Percentiles rank a stretch among this genome's conserved stretches.
Conservation (phyloP, 129 eudicot species). For the Chrysanthemum seticuspe region DNA sequence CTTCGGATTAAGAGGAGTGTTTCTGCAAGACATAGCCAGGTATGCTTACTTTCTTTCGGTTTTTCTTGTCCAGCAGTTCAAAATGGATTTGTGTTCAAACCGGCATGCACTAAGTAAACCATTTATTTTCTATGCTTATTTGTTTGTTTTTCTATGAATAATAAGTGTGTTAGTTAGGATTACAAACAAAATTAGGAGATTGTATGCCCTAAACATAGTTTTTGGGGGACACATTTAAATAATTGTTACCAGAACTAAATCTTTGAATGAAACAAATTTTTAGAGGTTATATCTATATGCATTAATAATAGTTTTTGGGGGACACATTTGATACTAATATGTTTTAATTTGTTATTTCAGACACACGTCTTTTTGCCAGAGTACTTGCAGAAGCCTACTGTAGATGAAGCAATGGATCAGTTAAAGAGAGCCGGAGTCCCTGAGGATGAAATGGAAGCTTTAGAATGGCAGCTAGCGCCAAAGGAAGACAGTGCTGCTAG, state of each 20-base stretch:
- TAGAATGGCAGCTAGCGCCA: constrained; percentile 70
- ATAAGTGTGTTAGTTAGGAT: too few species aligned
- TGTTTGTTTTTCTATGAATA: too few species aligned
- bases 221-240: too few species aligned
- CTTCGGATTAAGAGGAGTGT: constrained; percentile 86
- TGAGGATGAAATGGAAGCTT: constrained; percentile 92
- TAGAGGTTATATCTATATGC: too few species aligned
- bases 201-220: too few species aligned
- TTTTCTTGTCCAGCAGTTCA: not conserved
- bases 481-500: constrained; percentile 39
- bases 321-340: constrained; percentile 4
- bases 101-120: too few species aligned
- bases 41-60: constrained; percentile 12
- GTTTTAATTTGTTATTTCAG: constrained; percentile 35
- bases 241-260: too few species aligned
- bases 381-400: constrained; percentile 61
- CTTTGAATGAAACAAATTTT: too few species aligned
- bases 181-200: too few species aligned
- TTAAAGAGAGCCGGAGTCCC: constrained; percentile 65
- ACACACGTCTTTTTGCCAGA: constrained; percentile 84
- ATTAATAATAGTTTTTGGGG: too few species aligned
- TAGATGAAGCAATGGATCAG: constrained; percentile 64
- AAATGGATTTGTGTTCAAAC: too few species aligned
- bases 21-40: constrained; percentile 92
- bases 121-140: too few species aligned